A percentile compares a stretch with the other conserved stretches of the same genome.
Conservation (phyloP, 305 asterid species). For the Fraxinus greggii region DNA sequence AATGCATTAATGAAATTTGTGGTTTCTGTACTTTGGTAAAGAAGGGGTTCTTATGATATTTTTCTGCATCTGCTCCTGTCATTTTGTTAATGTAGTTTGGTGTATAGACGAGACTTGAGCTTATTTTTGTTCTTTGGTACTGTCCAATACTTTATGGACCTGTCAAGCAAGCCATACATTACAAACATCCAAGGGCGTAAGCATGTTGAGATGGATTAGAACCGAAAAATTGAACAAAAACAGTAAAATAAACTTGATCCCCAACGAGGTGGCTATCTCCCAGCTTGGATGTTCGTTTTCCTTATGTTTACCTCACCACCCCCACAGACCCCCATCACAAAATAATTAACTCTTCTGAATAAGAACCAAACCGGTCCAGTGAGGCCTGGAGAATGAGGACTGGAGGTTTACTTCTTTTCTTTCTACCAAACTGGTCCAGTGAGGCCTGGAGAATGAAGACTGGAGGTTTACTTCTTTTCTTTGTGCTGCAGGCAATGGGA, state of each 20-base stretch:
- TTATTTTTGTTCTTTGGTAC: not conserved
- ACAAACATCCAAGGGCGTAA: not conserved
- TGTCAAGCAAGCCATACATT: not conserved
- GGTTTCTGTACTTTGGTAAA: not conserved
- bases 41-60: not conserved
- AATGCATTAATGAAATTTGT: not conserved
- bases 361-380: not conserved
- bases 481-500: conserved; percentile 69
- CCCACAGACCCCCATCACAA: not conserved
- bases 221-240: not conserved
- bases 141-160: not conserved
- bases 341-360: not conserved
- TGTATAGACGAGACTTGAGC: not conserved
- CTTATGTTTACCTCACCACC: not conserved
- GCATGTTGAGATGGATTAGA: not conserved
- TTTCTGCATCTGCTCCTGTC: not conserved
- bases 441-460: not conserved
- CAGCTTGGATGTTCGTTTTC: not conserved
- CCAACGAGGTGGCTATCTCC: not conserved
- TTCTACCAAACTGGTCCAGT: no score
- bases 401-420: conserved; percentile 7
- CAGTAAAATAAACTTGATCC: not conserved
- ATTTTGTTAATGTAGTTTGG: not conserved
- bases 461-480: conserved; percentile 7
- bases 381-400: not conserved